These are phyloP conservation scores for Cytospora schulzeri DNA, from an alignment of 2,329 filamentous ascomycete species.

Conservation along the genomic window DNA sequence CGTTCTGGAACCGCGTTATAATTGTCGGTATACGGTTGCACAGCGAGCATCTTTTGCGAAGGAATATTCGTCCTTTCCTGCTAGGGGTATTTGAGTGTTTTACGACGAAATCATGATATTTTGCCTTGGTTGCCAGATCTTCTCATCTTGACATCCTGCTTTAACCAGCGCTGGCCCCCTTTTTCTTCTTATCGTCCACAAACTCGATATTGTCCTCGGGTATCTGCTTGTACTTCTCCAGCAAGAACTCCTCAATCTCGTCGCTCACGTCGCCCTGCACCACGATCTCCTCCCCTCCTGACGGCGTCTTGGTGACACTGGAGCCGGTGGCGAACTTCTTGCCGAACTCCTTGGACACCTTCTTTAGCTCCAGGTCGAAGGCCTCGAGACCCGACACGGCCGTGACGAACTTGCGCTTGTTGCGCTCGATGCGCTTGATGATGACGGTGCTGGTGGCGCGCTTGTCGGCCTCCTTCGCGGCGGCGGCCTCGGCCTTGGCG, in stretches of 20 bases:
- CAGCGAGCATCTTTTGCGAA: slow-evolving; percentile 26
- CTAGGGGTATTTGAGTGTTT: not conserved
- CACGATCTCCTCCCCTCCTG: slow-evolving; percentile 92
- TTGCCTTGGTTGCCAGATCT: not conserved
- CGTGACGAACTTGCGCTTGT: slow-evolving; percentile 97
- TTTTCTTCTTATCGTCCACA: slow-evolving; percentile 96
- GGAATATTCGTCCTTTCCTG: not conserved
- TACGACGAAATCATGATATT: not conserved
- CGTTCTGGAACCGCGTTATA: slow-evolving; percentile 27
- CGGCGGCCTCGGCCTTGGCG: slow-evolving; percentile 85
- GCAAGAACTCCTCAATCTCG: slow-evolving; percentile 87
- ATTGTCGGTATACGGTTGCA: not conserved
- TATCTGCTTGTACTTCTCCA: slow-evolving; percentile 86
- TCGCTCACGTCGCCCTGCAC: slow-evolving; percentile 96
- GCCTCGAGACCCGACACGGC: slow-evolving; percentile 87
- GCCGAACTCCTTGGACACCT: slow-evolving; percentile 89
- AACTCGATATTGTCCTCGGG: slow-evolving; percentile 94
- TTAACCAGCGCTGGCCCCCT: slow-evolving; percentile 52
- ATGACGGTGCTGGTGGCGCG: slow-evolving; percentile 80
- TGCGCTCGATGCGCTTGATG: slow-evolving; percentile 97
- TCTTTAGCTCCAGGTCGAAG: slow-evolving; percentile 91
- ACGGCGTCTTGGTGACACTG: slow-evolving; percentile 85
- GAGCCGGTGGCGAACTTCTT: slow-evolving; percentile 98
- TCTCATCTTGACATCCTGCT: slow-evolving; percentile 17
- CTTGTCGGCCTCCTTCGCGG: slow-evolving; percentile 80